A percentile compares a stretch with the other conserved stretches of the same genome.
Evolutionary conservation across 2,329 filamentous ascomycete genomes (phyloP).

Genomic region (Endothia cerciana): DNA sequence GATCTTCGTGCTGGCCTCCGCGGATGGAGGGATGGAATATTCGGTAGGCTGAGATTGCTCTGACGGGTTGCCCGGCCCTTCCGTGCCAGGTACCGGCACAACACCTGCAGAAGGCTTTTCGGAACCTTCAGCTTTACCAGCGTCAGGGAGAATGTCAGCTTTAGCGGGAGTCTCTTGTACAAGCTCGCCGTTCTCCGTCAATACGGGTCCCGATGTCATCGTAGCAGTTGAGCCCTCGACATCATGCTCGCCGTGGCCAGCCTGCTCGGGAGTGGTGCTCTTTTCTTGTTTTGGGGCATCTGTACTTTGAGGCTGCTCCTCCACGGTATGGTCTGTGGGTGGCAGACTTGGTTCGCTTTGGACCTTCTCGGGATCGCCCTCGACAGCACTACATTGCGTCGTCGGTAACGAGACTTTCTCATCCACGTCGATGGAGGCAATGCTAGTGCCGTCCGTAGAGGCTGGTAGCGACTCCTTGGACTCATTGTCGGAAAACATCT

Average conservation of each 20-base stretch:
- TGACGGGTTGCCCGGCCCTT: neutral
- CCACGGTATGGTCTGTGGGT: conserved; percentile 30
- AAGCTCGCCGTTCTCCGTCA: conserved; percentile 10
- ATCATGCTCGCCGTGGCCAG: neutral
- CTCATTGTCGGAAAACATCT: conserved; percentile 91
- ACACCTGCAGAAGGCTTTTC: conserved; percentile 8
- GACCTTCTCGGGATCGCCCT: conserved; percentile 20
- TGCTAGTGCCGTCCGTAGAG: conserved; percentile 43
- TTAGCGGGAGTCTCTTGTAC: conserved; percentile 8
- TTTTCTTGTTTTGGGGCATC: conserved; percentile 10
- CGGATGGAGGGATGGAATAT: neutral
- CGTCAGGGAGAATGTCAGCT: neutral
- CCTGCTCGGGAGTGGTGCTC: neutral
- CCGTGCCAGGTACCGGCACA: neutral
- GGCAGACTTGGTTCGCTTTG: conserved; percentile 25
- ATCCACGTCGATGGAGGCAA: conserved; percentile 45
- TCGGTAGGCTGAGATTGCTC: conserved; percentile 8
- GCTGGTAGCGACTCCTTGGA: conserved; percentile 75
- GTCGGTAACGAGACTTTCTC: conserved; percentile 51
- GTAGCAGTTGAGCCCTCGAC: conserved; percentile 6
- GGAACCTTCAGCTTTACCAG: neutral
- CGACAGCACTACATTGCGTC: conserved; percentile 32
- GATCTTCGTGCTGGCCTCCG: conserved; percentile 10
- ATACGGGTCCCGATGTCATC: neutral
- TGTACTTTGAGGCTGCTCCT: conserved; percentile 23